Evolutionary conservation across 257 asterid genomes (phyloP), one percentile per base, ranked within the genome.

Genomic region (Datura wrightii): DNA sequence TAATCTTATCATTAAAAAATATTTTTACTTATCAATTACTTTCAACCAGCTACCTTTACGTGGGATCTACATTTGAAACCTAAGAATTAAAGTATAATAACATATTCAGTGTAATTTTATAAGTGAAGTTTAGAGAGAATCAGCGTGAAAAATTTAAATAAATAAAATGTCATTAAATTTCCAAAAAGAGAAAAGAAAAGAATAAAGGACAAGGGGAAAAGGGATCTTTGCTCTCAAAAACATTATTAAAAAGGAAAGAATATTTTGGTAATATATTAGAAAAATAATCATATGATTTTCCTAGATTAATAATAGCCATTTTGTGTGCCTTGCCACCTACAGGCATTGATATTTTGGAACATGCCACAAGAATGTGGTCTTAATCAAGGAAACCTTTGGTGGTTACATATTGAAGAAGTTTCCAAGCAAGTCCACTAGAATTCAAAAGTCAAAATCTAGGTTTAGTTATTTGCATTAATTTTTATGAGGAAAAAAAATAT

Each of bases 301-400:
- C 5, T 66, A 24, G 2, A 74, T 41, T 69, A 41, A 69, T 41
- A 50, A 18, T 46, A 39, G 42, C 42, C 44, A 24, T 76, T 4
- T 2, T 50, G 14, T 76, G 14, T 50, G 63, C 62, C 82, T 76
- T 13, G 42, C 59, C 48, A 76, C 55, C 86, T 42, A 63, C 86
- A 34, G 31, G 84, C 87, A 88, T 53, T 60, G 89, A 89, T 80
- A 67, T 85, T 78, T 66, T 24, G 46, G 58, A 48, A 48, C 85
- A 58, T 63, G 31, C 31, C 84, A 44, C 86, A 55, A 46, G 46
- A 84, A 54, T 71, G 82, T 85, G 80, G 79, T 90, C 87, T 84
- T 79, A 74, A 84, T 81, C 82, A 86, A 90, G 91, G 93, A 90
- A 88, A 87, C 91, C 91, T 31, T 58, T 18, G 69, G 82, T 76